These are phyloP conservation scores for Phytophthora citricola DNA, from an alignment of 352 stramenopile genomes.

Conservation along the genomic window DNA sequence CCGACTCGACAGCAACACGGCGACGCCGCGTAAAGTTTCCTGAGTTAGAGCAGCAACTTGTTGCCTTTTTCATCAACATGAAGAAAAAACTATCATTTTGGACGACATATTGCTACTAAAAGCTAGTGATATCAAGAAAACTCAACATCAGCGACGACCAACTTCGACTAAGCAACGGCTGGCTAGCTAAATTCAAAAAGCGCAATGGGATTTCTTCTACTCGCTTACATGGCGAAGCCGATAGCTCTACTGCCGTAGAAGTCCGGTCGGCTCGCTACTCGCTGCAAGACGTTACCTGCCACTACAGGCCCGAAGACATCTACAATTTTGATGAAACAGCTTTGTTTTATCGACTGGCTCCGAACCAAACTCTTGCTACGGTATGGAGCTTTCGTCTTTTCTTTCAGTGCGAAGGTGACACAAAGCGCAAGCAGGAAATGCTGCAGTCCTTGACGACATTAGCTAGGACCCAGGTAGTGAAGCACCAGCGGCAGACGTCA, in stretches of 20 bases:
- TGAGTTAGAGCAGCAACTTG: slow-evolving; percentile 7
- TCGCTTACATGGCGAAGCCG: neutral
- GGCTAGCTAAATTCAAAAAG: slow-evolving; percentile 15
- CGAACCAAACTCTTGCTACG: slow-evolving; percentile 11
- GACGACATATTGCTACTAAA: slow-evolving; percentile 10
- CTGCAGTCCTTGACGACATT: slow-evolving; percentile 4
- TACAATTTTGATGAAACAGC: slow-evolving; percentile 11
- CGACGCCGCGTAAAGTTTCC: neutral
- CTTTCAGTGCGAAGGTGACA: slow-evolving; percentile 15
- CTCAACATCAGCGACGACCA: slow-evolving; percentile 8
- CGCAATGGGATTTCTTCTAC: slow-evolving; percentile 13
- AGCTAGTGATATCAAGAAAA: slow-evolving; percentile 11
- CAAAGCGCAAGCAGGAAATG: slow-evolving; percentile 12
- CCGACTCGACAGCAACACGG: neutral
- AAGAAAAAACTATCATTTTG: slow-evolving; percentile 9
- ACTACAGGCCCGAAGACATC: slow-evolving; percentile 5
- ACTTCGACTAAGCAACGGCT: slow-evolving; percentile 16
- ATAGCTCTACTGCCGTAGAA: slow-evolving; percentile 1
- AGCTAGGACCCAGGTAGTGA: slow-evolving; percentile 6
- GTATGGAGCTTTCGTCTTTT: slow-evolving; percentile 9
- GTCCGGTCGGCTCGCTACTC: slow-evolving; percentile 8
- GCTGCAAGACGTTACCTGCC: slow-evolving; percentile 1
- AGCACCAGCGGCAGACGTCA: slow-evolving; percentile 5
- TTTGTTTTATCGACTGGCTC: slow-evolving; percentile 13
- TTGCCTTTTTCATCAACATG: slow-evolving; percentile 1